Base-by-base conservation (phyloP, 1,284 basidiomycete species). In the Ceratobasidium sp. region DNA sequence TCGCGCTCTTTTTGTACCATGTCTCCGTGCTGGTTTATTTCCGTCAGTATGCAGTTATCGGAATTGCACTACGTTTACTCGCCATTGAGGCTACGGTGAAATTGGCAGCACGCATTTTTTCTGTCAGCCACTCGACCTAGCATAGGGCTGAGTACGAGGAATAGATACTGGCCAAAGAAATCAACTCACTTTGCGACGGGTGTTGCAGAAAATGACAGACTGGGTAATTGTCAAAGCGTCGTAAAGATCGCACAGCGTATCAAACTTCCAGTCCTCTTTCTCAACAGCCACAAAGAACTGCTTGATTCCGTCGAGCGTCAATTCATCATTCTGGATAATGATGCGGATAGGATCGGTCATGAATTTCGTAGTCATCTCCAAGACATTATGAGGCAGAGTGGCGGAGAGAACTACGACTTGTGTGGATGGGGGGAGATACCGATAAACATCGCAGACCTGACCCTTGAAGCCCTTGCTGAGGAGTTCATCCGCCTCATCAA, bases 241-340 rank as follows among this genome's bases (percentile, higher is more conserved):
- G 81, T 99, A 99, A 62, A 96, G 80, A 80, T 99, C 97, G 79
- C 95, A 98, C 21, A 99, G 84, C 0, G 96, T 99, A 80, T 99
- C 97, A 75, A 98, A 96, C 78, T 99, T 99, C 96, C 96, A 99
- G 76, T 99, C 97, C 79, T 99, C 97, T 82, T 98, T 98, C 81
- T 99, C 97, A 69, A 99, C 96, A 29, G 96, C 96, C 50, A 99
- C 95, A 80, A 98, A 99, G 84, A 99, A 99, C 78, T 99, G 97
- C 79, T 98, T 99, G 83, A 99, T 99, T 25, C 97, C 96, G 78
- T 99, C 97, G 67, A 99, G 84, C 56, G 97, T 99, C 83, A 99
- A 85, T 80, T 99, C 97, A 78, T 99, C 97, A 88, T 96, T 95
- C 83, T 99, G 98, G 79, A 99, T 97, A 72, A 99, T 89, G 76